Percentiles rank a stretch among this genome's conserved stretches.
Evolutionary conservation across 192 early-diverging fungal genomes (phyloP).

Genomic region (Podila minutissima): DNA sequence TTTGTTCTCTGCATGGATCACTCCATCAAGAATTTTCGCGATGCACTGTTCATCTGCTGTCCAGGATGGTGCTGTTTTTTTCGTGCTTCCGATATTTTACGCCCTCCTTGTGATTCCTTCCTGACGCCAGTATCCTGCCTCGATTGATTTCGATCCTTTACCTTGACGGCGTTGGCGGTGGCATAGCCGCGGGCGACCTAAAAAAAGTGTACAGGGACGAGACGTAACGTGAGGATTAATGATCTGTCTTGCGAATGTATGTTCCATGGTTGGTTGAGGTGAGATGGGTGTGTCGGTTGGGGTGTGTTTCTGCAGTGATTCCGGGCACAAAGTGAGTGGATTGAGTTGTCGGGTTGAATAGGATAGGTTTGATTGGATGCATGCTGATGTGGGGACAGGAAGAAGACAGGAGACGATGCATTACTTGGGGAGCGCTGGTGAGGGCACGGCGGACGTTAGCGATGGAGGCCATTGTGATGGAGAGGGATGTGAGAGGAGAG

Average conservation of each 20-base stretch:
- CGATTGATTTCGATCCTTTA: slow-evolving; percentile 19
- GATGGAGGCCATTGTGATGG: slow-evolving; percentile 21
- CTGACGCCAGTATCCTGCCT: too few species aligned
- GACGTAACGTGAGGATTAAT: too few species aligned
- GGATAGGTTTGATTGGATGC: not conserved
- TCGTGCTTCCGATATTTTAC: too few species aligned
- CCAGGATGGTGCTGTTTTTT: too few species aligned
- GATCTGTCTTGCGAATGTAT: too few species aligned
- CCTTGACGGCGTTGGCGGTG: slow-evolving; percentile 60
- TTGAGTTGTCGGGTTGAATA: not conserved
- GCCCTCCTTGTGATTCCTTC: not conserved
- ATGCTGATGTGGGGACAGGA: not conserved
- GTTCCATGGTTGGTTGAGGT: too few species aligned
- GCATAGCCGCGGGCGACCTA: slow-evolving; percentile 72
- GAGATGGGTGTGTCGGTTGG: too few species aligned
- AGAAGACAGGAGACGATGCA: not conserved
- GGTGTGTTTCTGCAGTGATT: too few species aligned
- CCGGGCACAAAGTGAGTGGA: too few species aligned
- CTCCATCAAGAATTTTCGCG: too few species aligned
- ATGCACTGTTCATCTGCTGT: too few species aligned
- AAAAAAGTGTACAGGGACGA: not conserved
- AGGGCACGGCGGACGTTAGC: slow-evolving; percentile 13
- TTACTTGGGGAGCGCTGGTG: slow-evolving; percentile 4
- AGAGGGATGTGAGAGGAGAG: not conserved
- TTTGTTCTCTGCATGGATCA: too few species aligned